Percentiles rank a stretch among this genome's conserved stretches.
phyloP scores from a whole-genome alignment of 2,329 filamentous ascomycete species.

The Endocalyx cinctus region DNA sequence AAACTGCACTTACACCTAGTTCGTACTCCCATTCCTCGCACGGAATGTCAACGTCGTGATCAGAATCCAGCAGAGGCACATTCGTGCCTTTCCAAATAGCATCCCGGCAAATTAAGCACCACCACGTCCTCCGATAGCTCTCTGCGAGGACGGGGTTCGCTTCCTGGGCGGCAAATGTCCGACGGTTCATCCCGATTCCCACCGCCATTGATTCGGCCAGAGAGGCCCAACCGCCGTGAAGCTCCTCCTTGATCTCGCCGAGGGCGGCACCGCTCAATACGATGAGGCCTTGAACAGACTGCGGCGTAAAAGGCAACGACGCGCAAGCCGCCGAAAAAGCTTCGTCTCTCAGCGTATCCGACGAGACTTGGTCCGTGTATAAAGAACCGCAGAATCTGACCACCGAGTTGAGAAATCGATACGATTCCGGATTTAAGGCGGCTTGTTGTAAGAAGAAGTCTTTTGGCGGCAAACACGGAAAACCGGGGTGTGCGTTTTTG shows the following conservation, averaged over 20 bases:
- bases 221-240: constrained; percentile 23
- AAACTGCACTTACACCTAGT: constrained; percentile 28
- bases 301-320: constrained; percentile 26
- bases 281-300: constrained; percentile 30
- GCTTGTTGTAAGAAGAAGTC: constrained; percentile 26
- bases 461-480: constrained; percentile 31
- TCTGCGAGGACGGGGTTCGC: constrained; percentile 32
- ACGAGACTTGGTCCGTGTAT: constrained; percentile 24
- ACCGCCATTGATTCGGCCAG: constrained; percentile 26
- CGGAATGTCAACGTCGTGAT: constrained; percentile 29
- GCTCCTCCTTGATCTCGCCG: constrained; percentile 24
- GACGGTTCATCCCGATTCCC: constrained; percentile 29
- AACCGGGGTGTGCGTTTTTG: constrained; percentile 27
- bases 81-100: constrained; percentile 17
- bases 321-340: constrained; percentile 29
- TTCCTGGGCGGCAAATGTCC: constrained; percentile 25
- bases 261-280: constrained; percentile 25
- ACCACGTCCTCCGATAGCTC: constrained; percentile 37
- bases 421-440: constrained; percentile 28
- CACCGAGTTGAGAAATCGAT: constrained; percentile 28
- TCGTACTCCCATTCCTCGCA: constrained; percentile 38
- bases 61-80: constrained; percentile 3
- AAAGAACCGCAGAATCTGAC: constrained; percentile 36
- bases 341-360: constrained; percentile 26
- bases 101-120: constrained; percentile 31